Percentiles rank a stretch among this genome's conserved stretches.
Evolutionary conservation across 176 grass and related monocot species (phyloP).

Genomic region (Cenchrus americanus): DNA sequence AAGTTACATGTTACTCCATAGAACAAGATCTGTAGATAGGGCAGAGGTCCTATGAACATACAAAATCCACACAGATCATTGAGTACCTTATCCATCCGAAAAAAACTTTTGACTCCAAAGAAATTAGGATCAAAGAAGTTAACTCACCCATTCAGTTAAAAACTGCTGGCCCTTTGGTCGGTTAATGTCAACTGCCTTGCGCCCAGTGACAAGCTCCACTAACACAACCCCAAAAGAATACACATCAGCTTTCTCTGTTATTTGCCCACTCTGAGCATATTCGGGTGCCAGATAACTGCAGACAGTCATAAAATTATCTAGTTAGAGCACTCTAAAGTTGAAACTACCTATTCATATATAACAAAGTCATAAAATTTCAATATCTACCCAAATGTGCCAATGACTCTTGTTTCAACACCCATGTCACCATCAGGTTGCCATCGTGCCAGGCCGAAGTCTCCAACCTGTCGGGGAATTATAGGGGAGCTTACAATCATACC

Average conservation of each 20-base stretch:
- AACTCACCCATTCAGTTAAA: slow-evolving; percentile 95
- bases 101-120: background rate
- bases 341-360: background rate
- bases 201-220: slow-evolving; percentile 91
- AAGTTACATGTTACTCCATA: background rate
- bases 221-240: slow-evolving; percentile 97
- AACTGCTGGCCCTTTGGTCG: slow-evolving; percentile 95
- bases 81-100: slow-evolving; percentile 8
- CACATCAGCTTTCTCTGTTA: slow-evolving; percentile 98
- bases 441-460: slow-evolving; percentile 92
- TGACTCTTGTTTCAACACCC: slow-evolving; percentile 95
- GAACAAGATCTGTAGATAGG: background rate
- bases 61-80: background rate
- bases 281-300: slow-evolving; percentile 85
- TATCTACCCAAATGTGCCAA: slow-evolving; percentile 95
- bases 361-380: slow-evolving; percentile 1
- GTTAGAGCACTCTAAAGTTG: background rate
- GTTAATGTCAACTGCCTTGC: slow-evolving; percentile 97
- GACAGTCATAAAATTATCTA: background rate
- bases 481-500: slow-evolving; percentile 18
- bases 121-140: slow-evolving; percentile 5
- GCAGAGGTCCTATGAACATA: background rate
- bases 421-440: slow-evolving; percentile 98
- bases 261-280: slow-evolving; percentile 96
- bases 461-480: slow-evolving; percentile 65